A percentile compares a stretch with the other conserved stretches of the same genome.
Conservation (phyloP, 306 rosid genomes). For the Acacia melanoxylon region DNA sequence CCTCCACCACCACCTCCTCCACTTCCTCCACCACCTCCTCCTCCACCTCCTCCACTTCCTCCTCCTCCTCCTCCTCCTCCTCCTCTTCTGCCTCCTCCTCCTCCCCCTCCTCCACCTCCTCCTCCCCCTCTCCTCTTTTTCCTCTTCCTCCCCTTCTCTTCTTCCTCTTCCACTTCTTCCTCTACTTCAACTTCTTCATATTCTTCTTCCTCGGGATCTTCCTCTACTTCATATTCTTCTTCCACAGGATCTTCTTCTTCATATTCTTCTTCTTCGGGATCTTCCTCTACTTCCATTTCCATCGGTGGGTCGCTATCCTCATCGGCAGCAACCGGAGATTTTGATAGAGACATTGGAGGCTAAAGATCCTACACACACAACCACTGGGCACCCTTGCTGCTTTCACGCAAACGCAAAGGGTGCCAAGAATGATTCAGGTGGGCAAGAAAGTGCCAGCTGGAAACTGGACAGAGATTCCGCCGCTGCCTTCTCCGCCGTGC, state of each 20-base stretch:
- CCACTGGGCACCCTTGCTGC: background rate
- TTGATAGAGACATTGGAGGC: slow-evolving; percentile 28
- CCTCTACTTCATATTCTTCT: slow-evolving; percentile 14
- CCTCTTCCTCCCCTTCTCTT: slow-evolving; percentile 18
- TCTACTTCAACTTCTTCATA: background rate
- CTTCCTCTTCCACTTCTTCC: slow-evolving; percentile 14
- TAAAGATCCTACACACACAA: background rate
- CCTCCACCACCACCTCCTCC: slow-evolving; percentile 13
- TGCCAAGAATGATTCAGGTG: background rate
- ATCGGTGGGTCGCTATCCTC: slow-evolving; percentile 29
- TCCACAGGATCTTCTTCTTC: background rate
- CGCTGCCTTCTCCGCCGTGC: background rate
- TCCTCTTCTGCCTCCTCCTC: slow-evolving; percentile 11
- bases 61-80: slow-evolving; percentile 16
- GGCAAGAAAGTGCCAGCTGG: background rate
- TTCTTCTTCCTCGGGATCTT: slow-evolving; percentile 29
- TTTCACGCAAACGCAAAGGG: background rate
- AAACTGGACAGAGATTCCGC: background rate
- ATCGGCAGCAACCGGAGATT: slow-evolving; percentile 28
- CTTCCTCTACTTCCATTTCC: slow-evolving; percentile 23
- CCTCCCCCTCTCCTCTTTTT: background rate
- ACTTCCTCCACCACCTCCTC: slow-evolving; percentile 24
- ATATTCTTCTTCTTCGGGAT: slow-evolving; percentile 24
- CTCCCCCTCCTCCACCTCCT: background rate
- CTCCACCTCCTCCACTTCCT: slow-evolving; percentile 1